Evolutionary conservation across 2,329 filamentous ascomycete genomes (phyloP).

Genomic region (Sphaerostilbella broomeana): DNA sequence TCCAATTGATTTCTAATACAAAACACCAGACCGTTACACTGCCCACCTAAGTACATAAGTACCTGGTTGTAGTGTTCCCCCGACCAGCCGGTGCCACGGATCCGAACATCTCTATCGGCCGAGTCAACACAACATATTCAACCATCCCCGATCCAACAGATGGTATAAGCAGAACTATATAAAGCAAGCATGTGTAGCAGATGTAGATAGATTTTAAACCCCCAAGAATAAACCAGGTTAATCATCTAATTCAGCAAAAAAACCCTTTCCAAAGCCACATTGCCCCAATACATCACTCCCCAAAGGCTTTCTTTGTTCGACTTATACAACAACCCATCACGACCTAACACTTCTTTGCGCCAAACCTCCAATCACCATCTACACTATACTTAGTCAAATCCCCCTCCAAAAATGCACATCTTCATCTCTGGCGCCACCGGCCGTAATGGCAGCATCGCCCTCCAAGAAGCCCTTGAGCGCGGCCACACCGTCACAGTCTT

Average conservation of each 20-base stretch:
- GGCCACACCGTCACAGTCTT: slow-evolving; percentile 40
- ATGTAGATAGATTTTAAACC: too few relatives aligned
- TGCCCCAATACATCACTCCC: slow-evolving; percentile 18
- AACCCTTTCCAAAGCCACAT: not conserved
- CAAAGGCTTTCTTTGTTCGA: too few relatives aligned
- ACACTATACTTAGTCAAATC: too few relatives aligned
- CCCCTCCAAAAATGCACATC: slow-evolving; percentile 39
- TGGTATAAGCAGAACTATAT: not conserved
- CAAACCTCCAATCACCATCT: too few relatives aligned
- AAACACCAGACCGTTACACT: too few relatives aligned
- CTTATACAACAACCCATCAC: too few relatives aligned
- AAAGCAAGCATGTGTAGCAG: too few relatives aligned
- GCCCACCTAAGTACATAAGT: too few relatives aligned
- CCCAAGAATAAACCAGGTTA: too few relatives aligned
- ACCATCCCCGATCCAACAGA: not conserved
- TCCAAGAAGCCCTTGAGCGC: slow-evolving; percentile 32
- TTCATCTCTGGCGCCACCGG: slow-evolving; percentile 43
- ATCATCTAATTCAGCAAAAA: not conserved
- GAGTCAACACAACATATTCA: slow-evolving; percentile 12
- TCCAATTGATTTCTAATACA: too few relatives aligned
- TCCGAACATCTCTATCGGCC: slow-evolving; percentile 20
- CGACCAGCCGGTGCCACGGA: slow-evolving; percentile 11
- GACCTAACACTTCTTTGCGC: too few relatives aligned
- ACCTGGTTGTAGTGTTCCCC: too few relatives aligned
- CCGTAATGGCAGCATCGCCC: slow-evolving; percentile 38